A percentile compares a stretch with the other conserved stretches of the same genome.
Conservation (phyloP, 805 yeast genomes). For the Nakazawaea ishiwadae region DNA sequence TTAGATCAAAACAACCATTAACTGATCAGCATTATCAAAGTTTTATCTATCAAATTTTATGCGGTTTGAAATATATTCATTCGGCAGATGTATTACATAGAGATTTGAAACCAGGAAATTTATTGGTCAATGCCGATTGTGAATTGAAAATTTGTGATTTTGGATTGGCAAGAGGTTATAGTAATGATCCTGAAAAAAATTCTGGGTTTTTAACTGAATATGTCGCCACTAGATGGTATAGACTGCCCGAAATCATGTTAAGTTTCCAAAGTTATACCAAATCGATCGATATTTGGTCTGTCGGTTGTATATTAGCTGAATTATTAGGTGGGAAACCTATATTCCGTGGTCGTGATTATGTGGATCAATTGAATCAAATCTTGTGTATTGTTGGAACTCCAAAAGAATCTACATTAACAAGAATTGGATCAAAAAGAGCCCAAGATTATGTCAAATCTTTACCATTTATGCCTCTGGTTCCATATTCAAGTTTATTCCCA, state of each 20-base stretch:
- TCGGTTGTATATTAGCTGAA: slow-evolving; percentile 95
- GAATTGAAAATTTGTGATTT: slow-evolving; percentile 95
- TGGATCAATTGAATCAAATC: slow-evolving; percentile 89
- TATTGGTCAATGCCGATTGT: slow-evolving; percentile 93
- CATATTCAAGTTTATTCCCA: slow-evolving; percentile 71
- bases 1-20: slow-evolving; percentile 86
- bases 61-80: slow-evolving; percentile 92
- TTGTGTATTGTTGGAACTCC: slow-evolving; percentile 91
- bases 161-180: slow-evolving; percentile 91
- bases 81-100: slow-evolving; percentile 94
- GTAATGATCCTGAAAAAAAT: slow-evolving; percentile 75
- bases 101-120: slow-evolving; percentile 91
- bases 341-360: slow-evolving; percentile 94
- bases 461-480: slow-evolving; percentile 77
- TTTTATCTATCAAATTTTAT: slow-evolving; percentile 84
- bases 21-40: slow-evolving; percentile 95
- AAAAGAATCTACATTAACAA: slow-evolving; percentile 57
- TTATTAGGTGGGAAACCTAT: slow-evolving; percentile 86
- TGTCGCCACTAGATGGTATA: slow-evolving; percentile 97
- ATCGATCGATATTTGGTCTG: slow-evolving; percentile 97
- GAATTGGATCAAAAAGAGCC: slow-evolving; percentile 83
- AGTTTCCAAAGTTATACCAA: slow-evolving; percentile 92
- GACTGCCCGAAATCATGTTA: slow-evolving; percentile 97
- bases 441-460: slow-evolving; percentile 86
- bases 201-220: slow-evolving; percentile 96